Evolutionary conservation across 78 protist species (phyloP), one percentile per base, ranked within the genome.

Genomic region (Dictyostelium firmibasis): DNA sequence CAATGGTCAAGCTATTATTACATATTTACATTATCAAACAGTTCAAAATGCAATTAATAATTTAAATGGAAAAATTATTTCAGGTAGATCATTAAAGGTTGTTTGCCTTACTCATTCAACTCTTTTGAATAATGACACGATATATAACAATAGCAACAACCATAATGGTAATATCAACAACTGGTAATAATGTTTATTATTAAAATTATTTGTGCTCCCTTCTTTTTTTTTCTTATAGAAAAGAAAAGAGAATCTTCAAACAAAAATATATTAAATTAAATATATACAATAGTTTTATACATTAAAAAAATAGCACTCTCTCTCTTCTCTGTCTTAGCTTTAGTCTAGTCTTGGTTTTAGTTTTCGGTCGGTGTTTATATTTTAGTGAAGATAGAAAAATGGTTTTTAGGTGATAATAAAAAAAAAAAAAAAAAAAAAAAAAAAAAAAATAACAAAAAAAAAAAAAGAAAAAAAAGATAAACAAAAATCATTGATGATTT

Each of bases 31-130:
- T 41, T 69, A 31, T 8, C 79, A 84, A 25, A 25, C 91, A 2
- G 91, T 76, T 36, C 79, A 84, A 35, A 84, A 84, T 43, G 78
- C 91, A 6, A 83, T 60, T 23, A 70, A 2, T 8, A 43, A 9
- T 29, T 33, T 84, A 62, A 84, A 84, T 69, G 81, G 81, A 38
- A 84, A 84, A 41, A 41, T 69, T 6, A 16, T 84, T 69, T 25
- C 57, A 8, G 91, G 91, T 20, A 84, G 76, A 84, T 18, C 31
- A n/a, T 16, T 84, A 16, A 62, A 84, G 35, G 91, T 84, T n/a
- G 41, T 75, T 29, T 75, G 41, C 35, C 36, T 75, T 29, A 75
- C 75, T 3, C 7, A 25, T 25, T 67, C 75, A 25, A 20, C 67
- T 20, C 27, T 20, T 57, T 57, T 27, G 20, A 57, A 57, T 57